A percentile compares a stretch with the other conserved stretches of the same genome.
These are phyloP conservation scores for Euptelea pleiosperma DNA, from an alignment of 164 flowering plant genomes.

Conservation along the genomic window DNA sequence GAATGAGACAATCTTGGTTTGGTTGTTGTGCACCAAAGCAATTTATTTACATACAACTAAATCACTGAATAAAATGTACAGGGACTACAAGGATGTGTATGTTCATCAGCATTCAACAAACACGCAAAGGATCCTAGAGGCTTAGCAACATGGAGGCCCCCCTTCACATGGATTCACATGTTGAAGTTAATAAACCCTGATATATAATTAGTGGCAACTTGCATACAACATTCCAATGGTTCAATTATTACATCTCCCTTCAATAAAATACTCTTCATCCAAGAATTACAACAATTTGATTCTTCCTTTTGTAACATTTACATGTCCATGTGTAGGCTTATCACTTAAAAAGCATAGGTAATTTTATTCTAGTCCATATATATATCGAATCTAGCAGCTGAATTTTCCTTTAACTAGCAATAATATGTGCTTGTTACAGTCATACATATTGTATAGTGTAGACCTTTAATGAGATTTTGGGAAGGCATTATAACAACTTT, in stretches of 20 bases:
- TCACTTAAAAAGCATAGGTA: too few species aligned
- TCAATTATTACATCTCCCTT: constrained; percentile 19
- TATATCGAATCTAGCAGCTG: too few species aligned
- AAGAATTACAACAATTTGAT: constrained; percentile 17
- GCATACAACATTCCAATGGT: constrained; percentile 33
- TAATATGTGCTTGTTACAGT: too few species aligned
- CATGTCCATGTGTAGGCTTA: constrained; percentile 7
- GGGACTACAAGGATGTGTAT: too few species aligned
- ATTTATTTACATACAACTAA: too few species aligned
- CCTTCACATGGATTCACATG: constrained; percentile 61
- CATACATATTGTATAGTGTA: too few species aligned
- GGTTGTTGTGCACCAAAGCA: too few species aligned
- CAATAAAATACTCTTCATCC: constrained; percentile 13
- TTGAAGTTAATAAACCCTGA: constrained; percentile 20
- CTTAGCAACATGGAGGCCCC: constrained; percentile 38
- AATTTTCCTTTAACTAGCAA: too few species aligned
- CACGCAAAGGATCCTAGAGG: constrained; percentile 24
- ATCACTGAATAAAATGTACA: too few species aligned
- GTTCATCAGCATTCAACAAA: too few species aligned
- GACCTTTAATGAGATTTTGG: background rate
- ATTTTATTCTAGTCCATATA: too few species aligned
- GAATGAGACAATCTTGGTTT: too few species aligned
- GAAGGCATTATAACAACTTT: background rate
- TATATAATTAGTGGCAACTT: constrained; percentile 18
- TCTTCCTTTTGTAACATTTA: constrained; percentile 18